A percentile compares a stretch with the other conserved stretches of the same genome.
Conservation (phyloP, 2,329 filamentous ascomycete species). For the Hysterium pulicare region DNA sequence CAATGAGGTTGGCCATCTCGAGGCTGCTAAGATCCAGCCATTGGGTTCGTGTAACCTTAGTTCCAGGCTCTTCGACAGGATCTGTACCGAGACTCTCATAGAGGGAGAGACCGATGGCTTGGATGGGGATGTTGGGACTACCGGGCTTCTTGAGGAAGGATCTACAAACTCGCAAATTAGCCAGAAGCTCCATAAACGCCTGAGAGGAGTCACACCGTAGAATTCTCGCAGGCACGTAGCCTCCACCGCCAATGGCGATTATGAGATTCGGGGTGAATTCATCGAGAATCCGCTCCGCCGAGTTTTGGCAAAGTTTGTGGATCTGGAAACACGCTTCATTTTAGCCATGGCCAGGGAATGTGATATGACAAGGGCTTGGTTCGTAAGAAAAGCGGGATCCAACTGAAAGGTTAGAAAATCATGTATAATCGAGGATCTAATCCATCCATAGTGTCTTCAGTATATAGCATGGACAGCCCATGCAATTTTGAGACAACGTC, state of each 20-base stretch:
- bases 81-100: constrained; percentile 78
- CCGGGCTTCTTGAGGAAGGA: constrained; percentile 93
- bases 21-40: constrained; percentile 90
- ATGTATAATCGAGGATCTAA: too few relatives aligned
- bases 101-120: constrained; percentile 95
- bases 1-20: constrained; percentile 83
- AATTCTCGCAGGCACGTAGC: constrained; percentile 95
- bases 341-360: constrained; percentile 5
- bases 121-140: constrained; percentile 93
- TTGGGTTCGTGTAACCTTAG: constrained; percentile 94
- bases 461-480: too few relatives aligned
- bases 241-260: constrained; percentile 96
- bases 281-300: constrained; percentile 75
- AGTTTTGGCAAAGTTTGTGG: constrained; percentile 92
- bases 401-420: not conserved
- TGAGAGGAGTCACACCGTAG: constrained; percentile 58
- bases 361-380: not conserved
- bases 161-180: constrained; percentile 15
- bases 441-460: too few relatives aligned
- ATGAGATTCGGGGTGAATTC: constrained; percentile 92
- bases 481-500: too few relatives aligned
- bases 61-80: constrained; percentile 74
- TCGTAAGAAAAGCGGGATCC: constrained; percentile 2
- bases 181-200: not conserved
- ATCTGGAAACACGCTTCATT: constrained; percentile 56